phyloP scores from a whole-genome alignment of 2,329 filamentous ascomycete genomes.

The Nothomitra cinnamomea region DNA sequence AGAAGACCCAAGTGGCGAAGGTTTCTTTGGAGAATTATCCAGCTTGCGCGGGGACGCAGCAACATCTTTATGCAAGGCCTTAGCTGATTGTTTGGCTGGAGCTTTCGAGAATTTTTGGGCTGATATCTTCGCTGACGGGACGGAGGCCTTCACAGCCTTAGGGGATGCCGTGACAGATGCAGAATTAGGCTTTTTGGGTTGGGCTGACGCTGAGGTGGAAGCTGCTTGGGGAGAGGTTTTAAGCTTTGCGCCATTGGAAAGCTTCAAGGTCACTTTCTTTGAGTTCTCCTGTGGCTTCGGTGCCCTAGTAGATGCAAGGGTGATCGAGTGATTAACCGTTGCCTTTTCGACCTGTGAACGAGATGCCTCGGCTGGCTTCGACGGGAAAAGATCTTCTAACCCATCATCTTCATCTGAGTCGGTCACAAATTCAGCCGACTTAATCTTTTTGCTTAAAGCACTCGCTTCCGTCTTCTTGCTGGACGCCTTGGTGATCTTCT shows the following conservation, averaged over 20 bases:
- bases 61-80: background rate
- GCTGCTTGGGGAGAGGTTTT: background rate
- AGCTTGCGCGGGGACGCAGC: constrained; percentile 11
- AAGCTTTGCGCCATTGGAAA: background rate
- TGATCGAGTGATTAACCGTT: background rate
- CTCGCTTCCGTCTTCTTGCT: constrained; percentile 16
- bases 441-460: constrained; percentile 14
- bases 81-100: background rate
- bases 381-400: constrained; percentile 16
- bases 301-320: background rate
- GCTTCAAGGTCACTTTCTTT: background rate
- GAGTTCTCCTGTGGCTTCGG: background rate
- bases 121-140: background rate
- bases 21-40: constrained; percentile 38
- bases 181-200: no score
- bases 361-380: background rate
- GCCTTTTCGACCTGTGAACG: background rate
- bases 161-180: no score
- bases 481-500: constrained; percentile 14
- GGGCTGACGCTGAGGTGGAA: background rate
- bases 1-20: constrained; percentile 43
- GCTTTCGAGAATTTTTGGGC: background rate
- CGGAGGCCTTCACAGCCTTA: no score
- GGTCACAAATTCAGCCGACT: constrained; percentile 35
- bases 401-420: constrained; percentile 34